These are phyloP conservation scores for Dendrothele bispora DNA, from an alignment of 768 basidiomycete genomes.

Conservation along the genomic window DNA sequence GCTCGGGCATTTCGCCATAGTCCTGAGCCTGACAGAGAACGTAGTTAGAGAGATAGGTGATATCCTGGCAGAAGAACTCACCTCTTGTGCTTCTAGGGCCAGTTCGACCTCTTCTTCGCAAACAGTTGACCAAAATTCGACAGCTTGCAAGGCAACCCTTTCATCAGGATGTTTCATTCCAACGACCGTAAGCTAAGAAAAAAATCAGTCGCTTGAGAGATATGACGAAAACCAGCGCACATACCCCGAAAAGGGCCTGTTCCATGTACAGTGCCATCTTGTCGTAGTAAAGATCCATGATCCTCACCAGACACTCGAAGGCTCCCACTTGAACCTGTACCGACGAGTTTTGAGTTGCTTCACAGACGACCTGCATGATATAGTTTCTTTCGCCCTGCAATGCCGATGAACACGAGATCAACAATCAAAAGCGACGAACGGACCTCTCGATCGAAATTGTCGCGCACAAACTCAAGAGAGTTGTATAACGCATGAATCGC, in stretches of 20 bases:
- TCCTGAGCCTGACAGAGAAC: slow-evolving; percentile 66
- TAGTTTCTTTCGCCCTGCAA: slow-evolving; percentile 95
- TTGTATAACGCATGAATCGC: slow-evolving; percentile 93
- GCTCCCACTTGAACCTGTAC: slow-evolving; percentile 91
- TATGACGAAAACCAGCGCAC: slow-evolving; percentile 26
- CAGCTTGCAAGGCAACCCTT: slow-evolving; percentile 89
- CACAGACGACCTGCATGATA: slow-evolving; percentile 99
- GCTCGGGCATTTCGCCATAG: slow-evolving; percentile 84
- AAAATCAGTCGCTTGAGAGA: no score
- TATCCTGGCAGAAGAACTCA: slow-evolving; percentile 26
- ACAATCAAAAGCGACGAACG: slow-evolving; percentile 22
- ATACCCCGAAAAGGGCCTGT: slow-evolving; percentile 92
- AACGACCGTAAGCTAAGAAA: slow-evolving; percentile 82
- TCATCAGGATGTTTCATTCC: slow-evolving; percentile 97
- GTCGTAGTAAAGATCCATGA: slow-evolving; percentile 98
- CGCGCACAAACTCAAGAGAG: slow-evolving; percentile 95
- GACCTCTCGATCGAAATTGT: slow-evolving; percentile 98
- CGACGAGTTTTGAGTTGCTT: slow-evolving; percentile 86
- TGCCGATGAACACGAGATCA: slow-evolving; percentile 5
- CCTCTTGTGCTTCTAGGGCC: slow-evolving; percentile 89
- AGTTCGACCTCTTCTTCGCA: slow-evolving; percentile 97
- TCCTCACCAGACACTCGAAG: slow-evolving; percentile 92
- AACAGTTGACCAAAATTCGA: slow-evolving; percentile 99
- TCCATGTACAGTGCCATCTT: slow-evolving; percentile 99
- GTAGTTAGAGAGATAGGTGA: slow-evolving; percentile 8